Evolutionary conservation across 148 eudicot species (phyloP).

Genomic region (Vaccinium macrocarpon): DNA sequence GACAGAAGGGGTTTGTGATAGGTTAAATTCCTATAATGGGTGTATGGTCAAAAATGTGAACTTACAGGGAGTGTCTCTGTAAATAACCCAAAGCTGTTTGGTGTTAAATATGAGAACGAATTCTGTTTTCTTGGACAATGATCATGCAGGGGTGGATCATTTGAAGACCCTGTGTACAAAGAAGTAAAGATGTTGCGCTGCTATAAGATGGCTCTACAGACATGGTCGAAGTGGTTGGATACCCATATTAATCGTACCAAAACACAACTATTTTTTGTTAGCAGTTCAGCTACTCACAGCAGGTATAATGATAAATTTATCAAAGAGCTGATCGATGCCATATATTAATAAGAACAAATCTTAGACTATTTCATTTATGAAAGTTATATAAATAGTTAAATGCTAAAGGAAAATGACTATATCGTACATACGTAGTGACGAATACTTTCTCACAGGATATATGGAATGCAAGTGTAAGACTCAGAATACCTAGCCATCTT

Average conservation of each 20-base stretch:
- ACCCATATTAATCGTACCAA: slow-evolving; percentile 48
- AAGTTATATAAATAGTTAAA: not conserved
- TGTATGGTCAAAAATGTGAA: too few species aligned
- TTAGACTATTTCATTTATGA: not conserved
- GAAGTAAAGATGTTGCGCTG: slow-evolving; percentile 37
- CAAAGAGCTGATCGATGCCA: not conserved
- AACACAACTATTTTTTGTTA: slow-evolving; percentile 49
- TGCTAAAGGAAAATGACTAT: too few species aligned
- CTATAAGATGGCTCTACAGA: slow-evolving; percentile 49
- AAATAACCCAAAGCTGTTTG: too few species aligned
- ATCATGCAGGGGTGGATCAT: slow-evolving; percentile 26
- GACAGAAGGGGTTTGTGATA: too few species aligned
- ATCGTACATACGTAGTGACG: too few species aligned
- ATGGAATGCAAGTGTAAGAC: too few species aligned
- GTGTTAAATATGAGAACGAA: not conserved
- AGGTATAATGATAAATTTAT: slow-evolving; percentile 22
- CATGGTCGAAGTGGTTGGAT: slow-evolving; percentile 62
- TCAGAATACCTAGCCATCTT: too few species aligned
- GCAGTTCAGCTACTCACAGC: slow-evolving; percentile 51
- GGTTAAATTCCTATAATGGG: too few species aligned
- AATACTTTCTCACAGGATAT: too few species aligned
- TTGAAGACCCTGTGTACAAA: slow-evolving; percentile 40
- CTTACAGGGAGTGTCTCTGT: too few species aligned
- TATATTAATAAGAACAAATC: not conserved
- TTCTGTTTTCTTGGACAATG: not conserved